Base-by-base conservation (phyloP, 352 stramenopile species). In the Globisporangium abappressorium region DNA sequence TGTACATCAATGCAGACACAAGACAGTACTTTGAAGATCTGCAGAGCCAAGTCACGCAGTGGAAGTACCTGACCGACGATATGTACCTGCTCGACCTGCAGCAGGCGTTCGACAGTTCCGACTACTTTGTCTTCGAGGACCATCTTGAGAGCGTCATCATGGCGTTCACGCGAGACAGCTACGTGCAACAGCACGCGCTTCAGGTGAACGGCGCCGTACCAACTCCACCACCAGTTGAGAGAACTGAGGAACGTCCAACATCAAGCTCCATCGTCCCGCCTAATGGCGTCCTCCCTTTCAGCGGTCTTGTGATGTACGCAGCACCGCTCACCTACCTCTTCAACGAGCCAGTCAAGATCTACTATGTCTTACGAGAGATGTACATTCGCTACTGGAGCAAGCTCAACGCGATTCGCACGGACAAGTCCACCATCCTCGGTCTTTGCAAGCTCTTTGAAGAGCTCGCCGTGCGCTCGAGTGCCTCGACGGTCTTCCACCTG, bases 61-160 rank as follows among this genome's bases (percentile, higher is more conserved):
- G 70, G 73, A 76, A 63, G 5, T 90, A 87, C 57, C 72, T 89
- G 54, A 93, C 83, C 0, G 86, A 93, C 64, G 80, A 87, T 69
- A 90, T 94, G 80, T 93, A 92, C 69, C 68, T 89, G 57, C 75
- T 94, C 20, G 86, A 94, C 55, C 76, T 93, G n/a, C 83, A 93
- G 73, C 84, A 90, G 58, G 80, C 81, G 4, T 80, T 89, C 57
- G 78, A 92, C 76, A 90, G 79, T 64, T 89, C 70, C 41, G 84
- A 94, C 65, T 92, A 93, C 61, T 93, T 94, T 70, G 82, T 91
- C 60, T 94, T 94, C 61, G 79, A 93, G 69, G 86, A 93, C 51
- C 76, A 87, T 34, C 76, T 94, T 51, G 76, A 87, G 64, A 87
- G 74, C 60, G 76, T 89, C 36, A 64, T 94, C 22, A 84, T 92